A percentile compares a stretch with the other conserved stretches of the same genome.
phyloP scores from a whole-genome alignment of 2,329 filamentous ascomycete genomes.

The Claviceps lovelessii region DNA sequence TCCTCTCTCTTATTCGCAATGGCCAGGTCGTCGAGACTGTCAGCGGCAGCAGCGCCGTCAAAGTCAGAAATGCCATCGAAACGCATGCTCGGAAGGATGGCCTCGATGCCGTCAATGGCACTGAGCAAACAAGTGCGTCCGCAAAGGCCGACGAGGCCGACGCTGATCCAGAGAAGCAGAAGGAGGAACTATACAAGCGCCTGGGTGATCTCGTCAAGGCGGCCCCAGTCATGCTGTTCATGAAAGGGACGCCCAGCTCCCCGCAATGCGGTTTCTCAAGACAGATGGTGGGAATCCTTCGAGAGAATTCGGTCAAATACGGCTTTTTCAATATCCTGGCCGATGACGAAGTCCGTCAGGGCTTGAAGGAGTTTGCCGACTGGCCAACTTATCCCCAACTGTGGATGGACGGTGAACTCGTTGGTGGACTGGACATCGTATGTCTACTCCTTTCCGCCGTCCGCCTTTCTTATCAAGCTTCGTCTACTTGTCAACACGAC shows the following conservation, averaged over 20 bases:
- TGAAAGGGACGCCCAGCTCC: conserved; percentile 84
- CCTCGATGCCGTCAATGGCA: conserved; percentile 22
- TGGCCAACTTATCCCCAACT: conserved; percentile 97
- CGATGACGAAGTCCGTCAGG: conserved; percentile 92
- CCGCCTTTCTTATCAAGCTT: background rate
- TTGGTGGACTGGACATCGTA: conserved; percentile 92
- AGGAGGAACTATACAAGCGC: conserved; percentile 74
- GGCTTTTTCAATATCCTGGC: conserved; percentile 98
- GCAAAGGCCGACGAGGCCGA: conserved; percentile 28
- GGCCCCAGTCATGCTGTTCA: conserved; percentile 95
- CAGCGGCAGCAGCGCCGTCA: conserved; percentile 76
- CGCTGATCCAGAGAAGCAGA: conserved; percentile 42
- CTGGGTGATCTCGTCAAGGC: conserved; percentile 80
- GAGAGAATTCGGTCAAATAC: conserved; percentile 86
- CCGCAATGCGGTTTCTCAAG: conserved; percentile 89
- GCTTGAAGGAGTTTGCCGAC: conserved; percentile 91
- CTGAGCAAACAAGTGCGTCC: conserved; percentile 22
- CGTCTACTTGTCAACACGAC: background rate
- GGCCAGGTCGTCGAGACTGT: conserved; percentile 69
- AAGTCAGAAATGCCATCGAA: conserved; percentile 76
- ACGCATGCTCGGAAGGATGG: conserved; percentile 47
- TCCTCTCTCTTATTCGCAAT: conserved; percentile 68
- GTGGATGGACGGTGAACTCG: conserved; percentile 79
- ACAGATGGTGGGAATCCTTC: conserved; percentile 71
- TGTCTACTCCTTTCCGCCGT: conserved; percentile 22